A percentile compares a stretch with the other conserved stretches of the same genome.
Evolutionary conservation across 495 filamentous ascomycete species (phyloP).

Genomic region (Talaromyces nanjingensis): DNA sequence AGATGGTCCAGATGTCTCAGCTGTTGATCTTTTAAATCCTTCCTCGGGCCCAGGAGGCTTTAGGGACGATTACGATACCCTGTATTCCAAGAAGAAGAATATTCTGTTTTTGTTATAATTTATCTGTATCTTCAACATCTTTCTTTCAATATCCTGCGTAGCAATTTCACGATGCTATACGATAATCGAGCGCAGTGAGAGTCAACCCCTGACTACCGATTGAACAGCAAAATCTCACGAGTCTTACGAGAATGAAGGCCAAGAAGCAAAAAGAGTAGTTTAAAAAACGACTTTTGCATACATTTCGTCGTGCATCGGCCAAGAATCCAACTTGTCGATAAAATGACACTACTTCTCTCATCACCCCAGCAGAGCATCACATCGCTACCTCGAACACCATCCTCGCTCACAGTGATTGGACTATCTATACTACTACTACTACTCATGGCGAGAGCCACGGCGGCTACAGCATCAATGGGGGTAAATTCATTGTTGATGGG

Average conservation of each 20-base stretch:
- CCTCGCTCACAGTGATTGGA: neutral
- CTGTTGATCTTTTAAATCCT: neutral
- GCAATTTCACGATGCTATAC: neutral
- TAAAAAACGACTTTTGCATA: neutral
- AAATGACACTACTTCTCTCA: neutral
- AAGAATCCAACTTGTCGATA: neutral
- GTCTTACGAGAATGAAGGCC: neutral
- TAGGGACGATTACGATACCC: neutral
- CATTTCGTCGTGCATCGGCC: neutral
- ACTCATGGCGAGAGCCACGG: neutral
- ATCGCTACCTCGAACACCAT: neutral
- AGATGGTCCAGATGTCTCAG: neutral
- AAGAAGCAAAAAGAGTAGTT: neutral
- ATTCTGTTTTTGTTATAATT: neutral
- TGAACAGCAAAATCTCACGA: neutral
- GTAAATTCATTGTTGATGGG: neutral
- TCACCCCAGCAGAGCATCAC: neutral
- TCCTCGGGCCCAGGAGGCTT: neutral
- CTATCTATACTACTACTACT: neutral
- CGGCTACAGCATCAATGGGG: neutral
- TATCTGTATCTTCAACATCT: neutral
- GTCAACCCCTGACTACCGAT: neutral
- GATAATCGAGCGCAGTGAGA: neutral
- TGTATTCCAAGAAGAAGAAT: neutral
- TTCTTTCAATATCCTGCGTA: neutral